Percentiles rank a stretch among this genome's conserved stretches.
These are phyloP conservation scores for Teunomyces pallodes DNA, from an alignment of 805 yeast species.

Conservation along the genomic window DNA sequence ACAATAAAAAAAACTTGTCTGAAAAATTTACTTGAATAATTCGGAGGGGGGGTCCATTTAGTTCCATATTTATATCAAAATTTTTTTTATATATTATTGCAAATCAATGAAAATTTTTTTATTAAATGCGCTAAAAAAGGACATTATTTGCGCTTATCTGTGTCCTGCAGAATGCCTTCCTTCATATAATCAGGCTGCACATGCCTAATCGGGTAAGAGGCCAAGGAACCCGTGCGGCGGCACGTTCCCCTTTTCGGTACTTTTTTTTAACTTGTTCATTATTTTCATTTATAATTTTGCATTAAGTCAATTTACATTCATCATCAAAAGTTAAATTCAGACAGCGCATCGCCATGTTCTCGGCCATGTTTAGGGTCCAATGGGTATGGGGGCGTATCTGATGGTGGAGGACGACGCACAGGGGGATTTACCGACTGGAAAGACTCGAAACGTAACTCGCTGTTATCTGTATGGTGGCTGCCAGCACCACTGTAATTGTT, in stretches of 20 bases:
- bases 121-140: background rate
- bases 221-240: background rate
- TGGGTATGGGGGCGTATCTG: background rate
- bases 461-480: conserved; percentile 2
- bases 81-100: background rate
- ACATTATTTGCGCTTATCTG: background rate
- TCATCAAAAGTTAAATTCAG: conserved; percentile 2
- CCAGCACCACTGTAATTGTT: background rate
- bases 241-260: no score
- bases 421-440: background rate
- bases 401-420: background rate
- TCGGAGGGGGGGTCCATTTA: background rate
- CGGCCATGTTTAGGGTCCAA: background rate
- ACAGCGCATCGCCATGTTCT: conserved; percentile 1
- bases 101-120: background rate
- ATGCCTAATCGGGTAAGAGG: background rate
- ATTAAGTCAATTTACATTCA: background rate
- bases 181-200: background rate
- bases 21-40: background rate
- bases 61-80: background rate
- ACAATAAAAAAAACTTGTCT: background rate
- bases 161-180: background rate
- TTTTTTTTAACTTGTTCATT: background rate
- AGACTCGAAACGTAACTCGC: conserved; percentile 10
- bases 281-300: background rate